Conservation (phyloP, 257 asterid genomes). For the Agastache rugosa region DNA sequence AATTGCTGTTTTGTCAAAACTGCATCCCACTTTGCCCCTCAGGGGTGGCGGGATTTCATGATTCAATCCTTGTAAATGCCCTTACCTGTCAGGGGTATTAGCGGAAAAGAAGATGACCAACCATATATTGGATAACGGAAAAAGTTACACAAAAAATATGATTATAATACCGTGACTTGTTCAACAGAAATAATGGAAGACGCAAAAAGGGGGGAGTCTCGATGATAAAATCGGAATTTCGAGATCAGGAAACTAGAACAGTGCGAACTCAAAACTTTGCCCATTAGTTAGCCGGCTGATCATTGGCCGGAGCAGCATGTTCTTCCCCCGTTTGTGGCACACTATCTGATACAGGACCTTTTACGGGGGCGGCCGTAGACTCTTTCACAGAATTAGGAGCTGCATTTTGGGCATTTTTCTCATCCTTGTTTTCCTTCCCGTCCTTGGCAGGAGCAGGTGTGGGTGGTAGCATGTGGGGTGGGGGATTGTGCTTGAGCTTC, state of each 20-base stretch:
- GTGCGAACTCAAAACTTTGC: slow-evolving; percentile 20
- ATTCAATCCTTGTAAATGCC: neutral
- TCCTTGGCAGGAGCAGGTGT: slow-evolving; percentile 75
- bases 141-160: slow-evolving; percentile 9
- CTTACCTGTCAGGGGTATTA: neutral
- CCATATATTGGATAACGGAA: slow-evolving; percentile 15
- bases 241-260: slow-evolving; percentile 10
- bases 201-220: slow-evolving; percentile 1
- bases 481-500: slow-evolving; percentile 96
- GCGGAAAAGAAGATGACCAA: neutral
- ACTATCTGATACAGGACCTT: slow-evolving; percentile 51
- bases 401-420: slow-evolving; percentile 42
- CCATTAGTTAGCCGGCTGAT: slow-evolving; percentile 46
- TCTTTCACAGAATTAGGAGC: slow-evolving; percentile 46
- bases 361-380: slow-evolving; percentile 48
- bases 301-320: slow-evolving; percentile 45
- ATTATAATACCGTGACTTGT: slow-evolving; percentile 28
- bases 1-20: neutral
- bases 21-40: neutral
- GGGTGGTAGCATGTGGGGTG: slow-evolving; percentile 95
- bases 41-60: neutral
- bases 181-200: slow-evolving; percentile 27
- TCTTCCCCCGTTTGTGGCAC: slow-evolving; percentile 50
- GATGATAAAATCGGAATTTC: slow-evolving; percentile 20
- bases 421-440: slow-evolving; percentile 55